Conservation (phyloP, 2,329 filamentous ascomycete genomes). For the Epichloe amarillans region DNA sequence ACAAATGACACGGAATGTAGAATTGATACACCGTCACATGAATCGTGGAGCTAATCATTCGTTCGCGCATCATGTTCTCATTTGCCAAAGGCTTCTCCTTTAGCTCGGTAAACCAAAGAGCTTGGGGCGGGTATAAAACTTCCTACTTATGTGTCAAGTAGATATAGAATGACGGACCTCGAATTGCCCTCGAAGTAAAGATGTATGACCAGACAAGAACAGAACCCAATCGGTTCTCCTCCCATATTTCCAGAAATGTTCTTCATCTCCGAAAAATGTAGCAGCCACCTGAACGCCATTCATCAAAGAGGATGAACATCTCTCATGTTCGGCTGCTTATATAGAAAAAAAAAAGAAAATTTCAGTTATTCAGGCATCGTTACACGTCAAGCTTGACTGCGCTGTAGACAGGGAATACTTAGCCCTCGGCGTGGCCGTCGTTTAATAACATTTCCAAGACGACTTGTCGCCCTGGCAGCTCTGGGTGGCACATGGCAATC, state of each 20-base stretch:
- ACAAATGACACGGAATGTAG: background rate
- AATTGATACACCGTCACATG: too few species aligned
- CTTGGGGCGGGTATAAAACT: constrained; percentile 1
- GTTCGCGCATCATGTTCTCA: too few species aligned
- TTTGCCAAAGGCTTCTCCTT: background rate
- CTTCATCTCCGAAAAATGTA: background rate
- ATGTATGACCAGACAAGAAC: background rate
- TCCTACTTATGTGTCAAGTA: background rate
- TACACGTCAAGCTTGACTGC: background rate
- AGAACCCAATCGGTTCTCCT: background rate
- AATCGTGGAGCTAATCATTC: too few species aligned
- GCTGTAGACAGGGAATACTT: background rate
- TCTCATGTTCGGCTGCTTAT: background rate
- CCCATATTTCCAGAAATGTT: background rate
- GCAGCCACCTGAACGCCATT: constrained; percentile 1
- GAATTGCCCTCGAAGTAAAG: background rate
- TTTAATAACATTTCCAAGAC: constrained; percentile 88
- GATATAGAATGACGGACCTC: background rate
- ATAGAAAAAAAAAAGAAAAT: background rate
- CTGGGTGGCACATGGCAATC: constrained; percentile 88
- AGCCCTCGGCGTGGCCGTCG: constrained; percentile 53
- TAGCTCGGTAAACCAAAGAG: background rate
- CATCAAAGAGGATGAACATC: background rate
- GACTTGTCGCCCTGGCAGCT: constrained; percentile 70
- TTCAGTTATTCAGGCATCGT: background rate